These are phyloP conservation scores for Penicillium dipodomyicola DNA, from an alignment of 495 filamentous ascomycete species.

Conservation along the genomic window DNA sequence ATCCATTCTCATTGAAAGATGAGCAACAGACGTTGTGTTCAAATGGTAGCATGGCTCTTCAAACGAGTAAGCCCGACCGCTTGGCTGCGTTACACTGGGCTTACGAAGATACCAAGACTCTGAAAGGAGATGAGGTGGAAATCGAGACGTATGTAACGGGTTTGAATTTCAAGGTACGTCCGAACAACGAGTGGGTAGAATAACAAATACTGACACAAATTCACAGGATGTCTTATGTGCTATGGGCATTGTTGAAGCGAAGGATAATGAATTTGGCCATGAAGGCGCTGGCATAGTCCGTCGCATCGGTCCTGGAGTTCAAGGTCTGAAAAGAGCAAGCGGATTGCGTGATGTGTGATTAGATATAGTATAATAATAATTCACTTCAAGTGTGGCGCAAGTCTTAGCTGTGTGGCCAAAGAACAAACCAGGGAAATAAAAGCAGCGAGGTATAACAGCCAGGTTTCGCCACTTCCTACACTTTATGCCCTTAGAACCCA, in stretches of 20 bases:
- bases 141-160: slow-evolving; percentile 28
- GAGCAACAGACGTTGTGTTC: slow-evolving; percentile 4
- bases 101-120: slow-evolving; percentile 22
- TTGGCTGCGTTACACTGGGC: slow-evolving; percentile 50
- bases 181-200: too few relatives aligned
- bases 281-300: slow-evolving; percentile 44
- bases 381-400: too few relatives aligned
- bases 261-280: slow-evolving; percentile 35
- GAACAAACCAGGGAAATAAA: too few relatives aligned
- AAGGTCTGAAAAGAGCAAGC: slow-evolving; percentile 11
- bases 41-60: slow-evolving; percentile 14
- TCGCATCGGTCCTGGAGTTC: slow-evolving; percentile 27
- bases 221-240: slow-evolving; percentile 35
- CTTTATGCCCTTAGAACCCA: neutral
- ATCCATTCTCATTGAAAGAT: slow-evolving; percentile 19
- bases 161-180: slow-evolving; percentile 35
- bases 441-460: neutral
- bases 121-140: slow-evolving; percentile 27
- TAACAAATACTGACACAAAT: neutral
- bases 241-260: slow-evolving; percentile 37
- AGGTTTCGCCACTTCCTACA: neutral
- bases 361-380: too few relatives aligned
- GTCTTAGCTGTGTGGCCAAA: too few relatives aligned
- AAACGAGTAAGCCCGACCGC: slow-evolving; percentile 16
- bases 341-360: neutral